These are phyloP conservation scores for Chlamydomonas urium DNA, from an alignment of 139 green algal species.

Conservation along the genomic window DNA sequence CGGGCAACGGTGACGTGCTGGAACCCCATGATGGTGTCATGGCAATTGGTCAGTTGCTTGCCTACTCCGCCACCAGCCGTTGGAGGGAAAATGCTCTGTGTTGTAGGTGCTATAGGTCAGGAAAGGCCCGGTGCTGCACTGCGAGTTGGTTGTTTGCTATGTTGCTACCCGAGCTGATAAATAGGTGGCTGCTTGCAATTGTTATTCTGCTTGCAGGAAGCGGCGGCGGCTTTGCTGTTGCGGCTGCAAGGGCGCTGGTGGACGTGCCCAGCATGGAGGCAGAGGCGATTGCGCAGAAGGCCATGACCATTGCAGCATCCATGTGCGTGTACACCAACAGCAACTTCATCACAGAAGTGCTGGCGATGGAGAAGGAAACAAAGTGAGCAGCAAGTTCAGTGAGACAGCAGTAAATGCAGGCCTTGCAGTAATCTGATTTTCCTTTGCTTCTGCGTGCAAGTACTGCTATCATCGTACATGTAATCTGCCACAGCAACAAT, in stretches of 20 bases:
- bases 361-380: neutral
- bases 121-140: neutral
- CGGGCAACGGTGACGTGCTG: conserved; percentile 69
- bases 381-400: too few relatives aligned
- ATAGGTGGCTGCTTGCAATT: too few relatives aligned
- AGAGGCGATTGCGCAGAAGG: conserved; percentile 45
- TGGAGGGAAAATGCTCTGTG: too few relatives aligned
- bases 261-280: conserved; percentile 59
- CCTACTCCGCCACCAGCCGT: too few relatives aligned
- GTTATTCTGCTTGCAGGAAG: neutral
- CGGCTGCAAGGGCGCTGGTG: conserved; percentile 61
- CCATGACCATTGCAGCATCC: conserved; percentile 89
- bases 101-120: too few relatives aligned
- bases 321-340: conserved; percentile 93
- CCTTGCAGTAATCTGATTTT: too few relatives aligned
- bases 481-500: too few relatives aligned
- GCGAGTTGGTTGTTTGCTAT: too few relatives aligned
- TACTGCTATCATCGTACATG: too few relatives aligned
- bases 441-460: too few relatives aligned
- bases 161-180: too few relatives aligned
- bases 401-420: conserved; percentile 3
- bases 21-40: conserved; percentile 68
- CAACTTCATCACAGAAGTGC: conserved; percentile 63
- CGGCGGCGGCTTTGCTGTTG: conserved; percentile 51
- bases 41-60: conserved; percentile 40